These are phyloP conservation scores for Syncephalastrum monosporum DNA, from an alignment of 371 early-diverging fungal genomes.

Conservation along the genomic window DNA sequence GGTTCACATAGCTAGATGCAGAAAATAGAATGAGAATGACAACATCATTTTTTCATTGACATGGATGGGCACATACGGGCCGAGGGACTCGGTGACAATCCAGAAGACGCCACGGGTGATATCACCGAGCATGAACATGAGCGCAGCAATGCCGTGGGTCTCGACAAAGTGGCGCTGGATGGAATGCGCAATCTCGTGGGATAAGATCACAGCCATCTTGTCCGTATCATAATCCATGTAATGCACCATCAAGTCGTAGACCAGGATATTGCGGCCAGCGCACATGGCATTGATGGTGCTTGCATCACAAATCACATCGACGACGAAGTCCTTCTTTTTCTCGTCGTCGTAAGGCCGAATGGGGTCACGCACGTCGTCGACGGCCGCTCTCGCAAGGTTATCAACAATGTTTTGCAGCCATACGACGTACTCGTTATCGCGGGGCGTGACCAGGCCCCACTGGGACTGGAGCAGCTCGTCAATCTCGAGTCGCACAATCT, in stretches of 20 bases:
- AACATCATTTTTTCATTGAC: too few relatives aligned
- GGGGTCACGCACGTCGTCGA: slow-evolving; percentile 46
- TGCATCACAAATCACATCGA: slow-evolving; percentile 37
- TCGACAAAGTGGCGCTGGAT: slow-evolving; percentile 65
- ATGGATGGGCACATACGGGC: slow-evolving; percentile 30
- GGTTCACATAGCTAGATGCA: slow-evolving; percentile 33
- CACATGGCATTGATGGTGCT: slow-evolving; percentile 49
- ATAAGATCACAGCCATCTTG: slow-evolving; percentile 56
- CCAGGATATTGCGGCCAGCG: slow-evolving; percentile 32
- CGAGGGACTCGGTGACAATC: slow-evolving; percentile 46
- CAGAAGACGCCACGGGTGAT: slow-evolving; percentile 48
- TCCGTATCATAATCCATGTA: slow-evolving; percentile 53
- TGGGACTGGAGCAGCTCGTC: slow-evolving; percentile 28
- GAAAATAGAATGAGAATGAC: neutral
- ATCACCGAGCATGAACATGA: slow-evolving; percentile 48
- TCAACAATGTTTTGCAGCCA: slow-evolving; percentile 45
- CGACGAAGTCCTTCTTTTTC: slow-evolving; percentile 17
- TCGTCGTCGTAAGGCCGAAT: slow-evolving; percentile 26
- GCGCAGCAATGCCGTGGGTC: slow-evolving; percentile 52
- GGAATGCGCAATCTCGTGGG: slow-evolving; percentile 64
- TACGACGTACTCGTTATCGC: slow-evolving; percentile 29
- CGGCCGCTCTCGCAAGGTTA: slow-evolving; percentile 34
- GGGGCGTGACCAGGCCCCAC: slow-evolving; percentile 28
- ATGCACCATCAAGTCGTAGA: slow-evolving; percentile 49
- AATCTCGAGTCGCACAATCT: slow-evolving; percentile 34